A percentile compares a stretch with the other conserved stretches of the same genome.
phyloP scores from a whole-genome alignment of 352 stramenopile genomes.

The Paralagenidium karlingii region DNA sequence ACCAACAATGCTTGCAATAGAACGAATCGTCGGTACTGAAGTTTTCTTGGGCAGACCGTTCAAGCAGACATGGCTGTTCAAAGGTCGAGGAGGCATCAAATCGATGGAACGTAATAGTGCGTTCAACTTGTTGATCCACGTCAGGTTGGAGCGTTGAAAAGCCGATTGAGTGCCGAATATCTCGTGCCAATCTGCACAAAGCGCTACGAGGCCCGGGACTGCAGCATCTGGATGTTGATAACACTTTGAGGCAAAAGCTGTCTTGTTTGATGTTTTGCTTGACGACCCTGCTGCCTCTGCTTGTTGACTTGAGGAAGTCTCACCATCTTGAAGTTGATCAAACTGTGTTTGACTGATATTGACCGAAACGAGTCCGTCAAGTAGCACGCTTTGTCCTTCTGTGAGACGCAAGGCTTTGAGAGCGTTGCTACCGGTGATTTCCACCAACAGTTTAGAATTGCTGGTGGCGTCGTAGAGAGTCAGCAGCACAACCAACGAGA shows the following conservation, averaged over 20 bases:
- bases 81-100: too few species aligned
- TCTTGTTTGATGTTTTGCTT: constrained; percentile 5
- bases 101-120: too few species aligned
- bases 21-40: too few species aligned
- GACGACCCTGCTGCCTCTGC: background rate
- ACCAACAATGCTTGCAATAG: constrained; percentile 12
- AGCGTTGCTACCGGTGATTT: constrained; percentile 36
- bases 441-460: constrained; percentile 21
- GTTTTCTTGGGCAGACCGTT: too few species aligned
- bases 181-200: constrained; percentile 52
- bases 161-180: constrained; percentile 52
- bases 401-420: constrained; percentile 22
- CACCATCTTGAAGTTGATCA: background rate
- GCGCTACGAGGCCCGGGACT: constrained; percentile 16
- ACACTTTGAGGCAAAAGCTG: constrained; percentile 18
- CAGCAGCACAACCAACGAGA: constrained; percentile 43
- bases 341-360: constrained; percentile 12
- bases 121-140: constrained; percentile 28
- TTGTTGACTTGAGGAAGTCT: constrained; percentile 2
- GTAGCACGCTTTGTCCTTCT: constrained; percentile 30
- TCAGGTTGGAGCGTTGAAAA: constrained; percentile 25
- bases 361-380: constrained; percentile 39
- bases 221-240: background rate
- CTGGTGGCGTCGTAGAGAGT: constrained; percentile 36
- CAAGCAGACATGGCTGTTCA: too few species aligned